A percentile compares a stretch with the other conserved stretches of the same genome.
Conservation (phyloP, 2,329 filamentous ascomycete genomes). For the Aspergillus puulaauensis region DNA sequence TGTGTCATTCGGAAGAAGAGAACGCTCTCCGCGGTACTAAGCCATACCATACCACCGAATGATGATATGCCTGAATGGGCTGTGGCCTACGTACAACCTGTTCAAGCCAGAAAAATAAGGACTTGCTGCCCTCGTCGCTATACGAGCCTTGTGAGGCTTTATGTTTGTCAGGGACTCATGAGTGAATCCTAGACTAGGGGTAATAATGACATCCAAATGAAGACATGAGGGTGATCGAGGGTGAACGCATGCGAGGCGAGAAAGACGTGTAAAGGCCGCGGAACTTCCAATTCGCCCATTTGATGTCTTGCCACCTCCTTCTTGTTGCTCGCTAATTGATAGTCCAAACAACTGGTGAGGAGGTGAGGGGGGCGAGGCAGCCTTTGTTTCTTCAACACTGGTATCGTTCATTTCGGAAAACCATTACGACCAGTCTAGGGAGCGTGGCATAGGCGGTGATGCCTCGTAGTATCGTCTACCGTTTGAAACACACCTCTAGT, state of each 20-base stretch:
- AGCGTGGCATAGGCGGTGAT: slow-evolving; percentile 11
- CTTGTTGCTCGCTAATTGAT: background rate
- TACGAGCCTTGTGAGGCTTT: background rate
- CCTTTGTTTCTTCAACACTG: background rate
- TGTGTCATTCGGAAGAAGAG: background rate
- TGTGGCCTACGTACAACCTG: background rate
- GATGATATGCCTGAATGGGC: background rate
- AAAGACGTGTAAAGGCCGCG: background rate
- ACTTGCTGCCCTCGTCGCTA: background rate
- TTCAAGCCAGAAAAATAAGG: background rate
- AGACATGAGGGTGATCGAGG: background rate
- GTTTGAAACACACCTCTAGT: background rate
- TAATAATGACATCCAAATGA: background rate
- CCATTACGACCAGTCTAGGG: background rate
- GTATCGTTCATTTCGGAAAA: background rate
- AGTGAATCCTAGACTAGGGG: background rate
- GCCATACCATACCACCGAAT: background rate
- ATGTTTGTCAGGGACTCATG: background rate
- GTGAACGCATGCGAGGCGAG: slow-evolving; percentile 7
- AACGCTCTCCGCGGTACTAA: background rate
- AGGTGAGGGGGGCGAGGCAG: background rate
- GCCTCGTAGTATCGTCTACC: background rate
- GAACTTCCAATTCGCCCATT: background rate
- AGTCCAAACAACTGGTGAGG: background rate
- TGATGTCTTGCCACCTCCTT: background rate